Evolutionary conservation across 2,329 filamentous ascomycete species (phyloP).

Genomic region (Coniochaeta sp.): DNA sequence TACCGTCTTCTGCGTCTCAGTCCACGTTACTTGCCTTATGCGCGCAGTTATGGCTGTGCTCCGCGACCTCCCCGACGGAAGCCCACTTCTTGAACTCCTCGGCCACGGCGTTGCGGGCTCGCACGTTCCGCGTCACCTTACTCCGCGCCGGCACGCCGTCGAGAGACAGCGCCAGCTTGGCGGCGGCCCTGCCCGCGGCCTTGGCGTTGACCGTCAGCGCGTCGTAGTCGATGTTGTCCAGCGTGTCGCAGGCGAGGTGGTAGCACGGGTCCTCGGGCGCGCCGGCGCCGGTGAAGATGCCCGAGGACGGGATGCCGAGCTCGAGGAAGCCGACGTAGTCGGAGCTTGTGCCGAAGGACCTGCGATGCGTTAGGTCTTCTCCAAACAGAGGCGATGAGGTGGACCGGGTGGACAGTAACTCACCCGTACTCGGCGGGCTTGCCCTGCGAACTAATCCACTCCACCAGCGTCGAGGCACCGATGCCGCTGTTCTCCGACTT

Average conservation of each 20-base stretch:
- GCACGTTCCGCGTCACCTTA: slow-evolving; percentile 10
- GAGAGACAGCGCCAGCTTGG: slow-evolving; percentile 14
- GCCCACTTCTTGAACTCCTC: slow-evolving; percentile 13
- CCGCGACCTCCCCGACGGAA: slow-evolving; percentile 9
- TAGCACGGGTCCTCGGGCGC: slow-evolving; percentile 24
- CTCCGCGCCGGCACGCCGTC: slow-evolving; percentile 14
- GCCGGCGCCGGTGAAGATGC: slow-evolving; percentile 55
- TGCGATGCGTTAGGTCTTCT: slow-evolving; percentile 32
- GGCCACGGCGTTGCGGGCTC: slow-evolving; percentile 10
- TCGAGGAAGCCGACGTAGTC: slow-evolving; percentile 57
- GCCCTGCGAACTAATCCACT: slow-evolving; percentile 24
- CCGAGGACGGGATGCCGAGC: slow-evolving; percentile 46
- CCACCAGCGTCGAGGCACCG: slow-evolving; percentile 25
- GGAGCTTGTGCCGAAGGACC: slow-evolving; percentile 44
- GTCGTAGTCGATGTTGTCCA: slow-evolving; percentile 28
- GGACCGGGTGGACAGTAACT: slow-evolving; percentile 11
- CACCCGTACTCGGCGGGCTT: slow-evolving; percentile 18
- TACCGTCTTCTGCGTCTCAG: too few relatives aligned
- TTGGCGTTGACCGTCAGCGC: slow-evolving; percentile 25
- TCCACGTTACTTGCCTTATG: slow-evolving; percentile 10
- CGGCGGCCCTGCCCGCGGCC: slow-evolving; percentile 44
- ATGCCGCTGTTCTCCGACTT: slow-evolving; percentile 24
- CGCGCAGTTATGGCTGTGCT: slow-evolving; percentile 11
- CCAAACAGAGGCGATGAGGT: slow-evolving; percentile 9
- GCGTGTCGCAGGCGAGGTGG: slow-evolving; percentile 30